Conservation (phyloP, 306 rosid genomes). For the Ormosia semicastrata region DNA sequence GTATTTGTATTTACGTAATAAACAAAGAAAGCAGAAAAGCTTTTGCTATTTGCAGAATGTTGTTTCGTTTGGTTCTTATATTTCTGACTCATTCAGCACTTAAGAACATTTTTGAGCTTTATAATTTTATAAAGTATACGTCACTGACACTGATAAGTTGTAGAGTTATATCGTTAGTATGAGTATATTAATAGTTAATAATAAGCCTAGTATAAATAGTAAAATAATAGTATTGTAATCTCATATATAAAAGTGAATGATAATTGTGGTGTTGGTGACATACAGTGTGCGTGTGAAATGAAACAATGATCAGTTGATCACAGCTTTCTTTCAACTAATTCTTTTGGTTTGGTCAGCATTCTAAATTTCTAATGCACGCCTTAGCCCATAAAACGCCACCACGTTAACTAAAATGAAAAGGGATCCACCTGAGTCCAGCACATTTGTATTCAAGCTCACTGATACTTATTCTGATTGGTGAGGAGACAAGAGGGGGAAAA, state of each 20-base stretch:
- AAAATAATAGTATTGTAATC: too few species aligned
- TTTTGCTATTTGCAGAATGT: neutral
- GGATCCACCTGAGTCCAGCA: neutral
- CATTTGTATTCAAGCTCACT: neutral
- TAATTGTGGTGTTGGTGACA: neutral
- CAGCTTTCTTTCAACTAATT: neutral
- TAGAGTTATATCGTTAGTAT: too few species aligned
- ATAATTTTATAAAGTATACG: neutral
- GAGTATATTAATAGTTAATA: too few species aligned
- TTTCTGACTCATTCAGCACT: neutral
- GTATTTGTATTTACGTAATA: too few species aligned
- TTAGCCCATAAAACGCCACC: neutral
- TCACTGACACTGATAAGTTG: neutral
- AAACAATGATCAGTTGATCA: neutral
- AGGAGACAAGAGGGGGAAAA: neutral
- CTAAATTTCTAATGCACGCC: neutral
- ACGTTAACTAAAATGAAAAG: neutral
- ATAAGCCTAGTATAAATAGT: too few species aligned
- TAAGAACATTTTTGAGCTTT: neutral
- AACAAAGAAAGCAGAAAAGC: too few species aligned
- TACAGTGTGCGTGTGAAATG: neutral
- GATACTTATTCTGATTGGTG: neutral
- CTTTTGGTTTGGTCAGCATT: neutral
- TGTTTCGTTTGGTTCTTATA: neutral
- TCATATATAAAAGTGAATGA: too few species aligned